Base-by-base conservation (phyloP, 2,329 filamentous ascomycete genomes). In the Trichoderma koningiopsis region DNA sequence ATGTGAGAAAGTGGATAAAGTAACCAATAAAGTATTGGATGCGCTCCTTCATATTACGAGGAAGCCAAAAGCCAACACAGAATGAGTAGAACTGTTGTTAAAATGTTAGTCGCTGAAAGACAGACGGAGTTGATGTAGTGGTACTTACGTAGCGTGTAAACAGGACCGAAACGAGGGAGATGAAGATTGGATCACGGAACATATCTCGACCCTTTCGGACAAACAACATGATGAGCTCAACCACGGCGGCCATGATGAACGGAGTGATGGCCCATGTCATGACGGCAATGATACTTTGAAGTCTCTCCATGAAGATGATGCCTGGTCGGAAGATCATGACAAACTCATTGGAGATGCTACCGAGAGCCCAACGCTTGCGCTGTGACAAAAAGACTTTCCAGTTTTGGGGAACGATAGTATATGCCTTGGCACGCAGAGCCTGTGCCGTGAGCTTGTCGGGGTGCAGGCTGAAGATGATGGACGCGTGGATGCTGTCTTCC, bases 401-500 rank as follows among this genome's bases (percentile, higher is more conserved):
- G 47, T 74, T 77, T 66, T 82, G 81, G 0, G 83, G 83, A 0
- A 83, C 82, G 31, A 83, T 81, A 1, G 83, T 85, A 71, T 78
- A 84, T 13, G 83, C 83, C 64, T 82, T 81, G 35, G 84, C 83
- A 0, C 78, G 77, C 2, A 85, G 77, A 0, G 83, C 83, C 73
- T 85, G 83, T 0, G 82, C 79, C 0, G 83, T 85, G 59, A 80
- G 79, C 35, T 80, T 81, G 27, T 80, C 73, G 0, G 83, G 82
- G 70, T 80, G 82, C 13, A 81, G 76, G 69, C 82, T 83, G 65
- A 85, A 81, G 72, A 85, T 83, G 71, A 84, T 80, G 70, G 80
- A 83, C 1, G 83, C 83, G 66, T 85, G 83, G 70, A 85, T 85
- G 57, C 81, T 81, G 63, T 85, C 83, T 69, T 85, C 84, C 3